Evolutionary conservation across 805 yeast genomes (phyloP), one percentile per base, ranked within the genome.

Genomic region (Maudiozyma bulderi): DNA sequence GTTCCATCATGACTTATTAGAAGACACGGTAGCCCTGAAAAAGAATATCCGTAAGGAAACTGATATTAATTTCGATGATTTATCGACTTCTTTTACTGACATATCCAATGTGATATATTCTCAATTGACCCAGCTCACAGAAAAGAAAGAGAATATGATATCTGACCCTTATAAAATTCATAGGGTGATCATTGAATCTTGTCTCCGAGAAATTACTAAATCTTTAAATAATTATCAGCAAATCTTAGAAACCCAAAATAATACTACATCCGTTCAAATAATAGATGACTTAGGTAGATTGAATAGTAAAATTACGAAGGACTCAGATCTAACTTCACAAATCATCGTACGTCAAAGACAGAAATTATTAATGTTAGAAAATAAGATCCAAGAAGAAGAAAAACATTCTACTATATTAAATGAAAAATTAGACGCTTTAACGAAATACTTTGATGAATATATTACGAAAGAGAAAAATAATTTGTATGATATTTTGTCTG

Each of bases 381-480:
- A 15, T 35, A 35, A 35, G 14, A 8, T 39, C 14, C 42, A 39
- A 39, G 42, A 39, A 9, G 42, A 39, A 29, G 29, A 8, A 28
- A 20, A 8, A 39, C 26, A 9, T 20, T 20, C 42, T 8, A 45
- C 49, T 15, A 42, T 48, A 6, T 46, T 51, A 0, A 44, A 52
- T 32, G 44, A 44, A n/a, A 46, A 52, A 31, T 13, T 56, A n/a
- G 34, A 45, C 15, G 14, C 34, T 2, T 35, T 58, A 14, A 44
- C 52, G 35, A 8, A 40, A 2, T 58, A 51, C 44, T 54, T 54
- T 14, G 14, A 53, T 20, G 50, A 50, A 1, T 40, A 54, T 38
- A 47, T 59, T 10, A 34, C 42, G 2, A 46, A 40, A 33, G 52
- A 55, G 14, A 49, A 61, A 20, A 34, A 33, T 3, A 28, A 29